A percentile compares a stretch with the other conserved stretches of the same genome.
These are phyloP conservation scores for Amoeboaphelidium protococcarum DNA, from an alignment of 371 early-diverging fungal genomes.

Conservation along the genomic window DNA sequence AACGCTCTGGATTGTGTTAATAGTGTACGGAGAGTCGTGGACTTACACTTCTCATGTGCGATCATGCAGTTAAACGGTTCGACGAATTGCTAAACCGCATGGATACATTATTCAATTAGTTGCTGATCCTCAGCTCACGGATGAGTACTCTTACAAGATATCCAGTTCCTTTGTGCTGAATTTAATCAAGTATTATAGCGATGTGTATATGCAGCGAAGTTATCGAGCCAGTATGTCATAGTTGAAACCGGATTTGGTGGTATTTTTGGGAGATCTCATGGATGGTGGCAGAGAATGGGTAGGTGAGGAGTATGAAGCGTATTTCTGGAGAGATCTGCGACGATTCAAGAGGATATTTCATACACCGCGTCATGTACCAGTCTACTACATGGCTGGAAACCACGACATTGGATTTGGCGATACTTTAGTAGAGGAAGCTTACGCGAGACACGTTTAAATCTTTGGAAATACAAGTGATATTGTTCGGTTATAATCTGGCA, in stretches of 20 bases:
- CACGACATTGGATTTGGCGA: slow-evolving; percentile 77
- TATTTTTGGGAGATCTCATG: slow-evolving; percentile 63
- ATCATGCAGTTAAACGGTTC: too few relatives aligned
- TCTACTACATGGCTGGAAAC: slow-evolving; percentile 39
- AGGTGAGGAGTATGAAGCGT: slow-evolving; percentile 16
- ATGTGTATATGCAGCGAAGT: slow-evolving; percentile 51
- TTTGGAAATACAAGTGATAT: slow-evolving; percentile 18
- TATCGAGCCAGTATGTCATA: slow-evolving; percentile 23
- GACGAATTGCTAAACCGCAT: too few relatives aligned
- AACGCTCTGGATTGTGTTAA: too few relatives aligned
- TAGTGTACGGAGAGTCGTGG: too few relatives aligned
- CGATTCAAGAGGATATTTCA: slow-evolving; percentile 19
- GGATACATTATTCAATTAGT: too few relatives aligned
- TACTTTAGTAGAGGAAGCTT: slow-evolving; percentile 1
- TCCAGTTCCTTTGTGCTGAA: slow-evolving; percentile 15
- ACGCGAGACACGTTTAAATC: slow-evolving; percentile 9
- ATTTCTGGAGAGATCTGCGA: slow-evolving; percentile 6
- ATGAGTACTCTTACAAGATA: slow-evolving; percentile 45
- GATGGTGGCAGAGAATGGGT: slow-evolving; percentile 65
- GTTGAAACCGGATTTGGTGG: slow-evolving; percentile 27
- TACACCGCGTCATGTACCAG: slow-evolving; percentile 1
- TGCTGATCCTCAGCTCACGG: slow-evolving; percentile 80
- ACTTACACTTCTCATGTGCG: too few relatives aligned
- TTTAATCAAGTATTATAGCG: slow-evolving; percentile 44
- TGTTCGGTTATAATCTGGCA: slow-evolving; percentile 30